Evolutionary conservation across 768 basidiomycete genomes (phyloP), one percentile per base, ranked within the genome.

Genomic region (Boletus pseudo-olivaceus): DNA sequence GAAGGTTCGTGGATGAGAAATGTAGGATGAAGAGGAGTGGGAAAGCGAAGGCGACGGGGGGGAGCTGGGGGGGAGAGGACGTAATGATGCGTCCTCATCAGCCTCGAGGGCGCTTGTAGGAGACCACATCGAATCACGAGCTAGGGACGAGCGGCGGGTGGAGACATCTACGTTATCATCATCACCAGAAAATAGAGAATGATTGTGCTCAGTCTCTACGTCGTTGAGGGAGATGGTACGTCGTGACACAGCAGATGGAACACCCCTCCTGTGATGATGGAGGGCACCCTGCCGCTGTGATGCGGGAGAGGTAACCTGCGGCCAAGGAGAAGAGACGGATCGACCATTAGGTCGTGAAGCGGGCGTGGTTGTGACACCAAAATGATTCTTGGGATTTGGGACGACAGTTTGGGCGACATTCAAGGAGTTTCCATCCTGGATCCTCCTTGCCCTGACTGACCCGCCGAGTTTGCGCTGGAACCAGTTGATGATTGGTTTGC

Each of bases 51-150:
- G 93, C 0, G 92, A 94, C 11, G 88, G 90, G 11, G 92, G 90
- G 5, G 84, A 78, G 60, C 88, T 93, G 5, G 96, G 96, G 23
- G 93, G 90, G 34, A 98, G 72, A 4, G 94, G 93, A 30, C 93
- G 83, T 15, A 97, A 70, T 35, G 93, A 96, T 10, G 96, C 96
- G 65, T 97, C 93, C 51, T 97, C 96, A 66, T 98, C 95, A 15
- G 93, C 94, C 71, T 92, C 92, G 30, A 84, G 70, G 40, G 79
- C 77, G 59, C 86, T 88, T 15, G 82, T 75, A 40, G 88, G 90
- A 8, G 90, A 91, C 87, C 88, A 91, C 42, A 81, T 80, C 4
- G 90, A 92, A 56, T 87, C 85, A 47, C 83, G 80, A 43, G 87
- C 85, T 49, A 80, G 66, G 23, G 84, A 88, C 5, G 82, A 87